Base-by-base conservation (phyloP, 768 basidiomycete genomes). In the Phylloporus arenicola region DNA sequence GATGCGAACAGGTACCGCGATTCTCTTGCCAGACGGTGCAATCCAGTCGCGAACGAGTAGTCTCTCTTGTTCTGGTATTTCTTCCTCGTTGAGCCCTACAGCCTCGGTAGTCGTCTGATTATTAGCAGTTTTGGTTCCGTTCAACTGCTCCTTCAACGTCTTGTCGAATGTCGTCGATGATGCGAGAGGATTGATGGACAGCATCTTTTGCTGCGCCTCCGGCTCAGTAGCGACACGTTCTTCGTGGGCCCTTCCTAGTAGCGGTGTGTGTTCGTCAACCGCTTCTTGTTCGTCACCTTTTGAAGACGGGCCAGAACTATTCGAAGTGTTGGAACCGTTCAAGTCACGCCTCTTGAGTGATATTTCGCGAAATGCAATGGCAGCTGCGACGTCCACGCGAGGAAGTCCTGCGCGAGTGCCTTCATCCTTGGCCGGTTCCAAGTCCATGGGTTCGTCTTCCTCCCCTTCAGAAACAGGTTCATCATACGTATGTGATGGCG, bases 401-500 rank as follows among this genome's bases (percentile, higher is more conserved):
- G 82, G 80, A 43, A 98, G 71, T 25, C 92, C 86, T 1, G 86
- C 86, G 34, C 88, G 83, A 57, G 80, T 81, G 51, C 82, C 82
- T 64, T 98, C 94, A 60, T 99, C 88, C 47, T 68, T 77, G 4
- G 92, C 88, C 16, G 88, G 82, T 0, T 75, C 74, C 20, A 84
- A 59, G 43, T 80, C 78, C 62, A 80, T 77, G 24, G 76, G 84
- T 57, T 92, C 88, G 51, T 92, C 94, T 11, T 90, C 89, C 65
- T 99, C 95, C 33, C 92, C 96, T 67, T 98, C 96, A 1, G 93
- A 96, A 11, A 93, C 72, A 1, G 96, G 96, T 62, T 99, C 96
- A 22, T 81, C 75, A 62, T 98, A 98, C 1, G 63, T 53, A 7
- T 53, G 62, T 67, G 38, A 39, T 4, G 75, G 70, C 1, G 81